These are phyloP conservation scores for Cladophialophora chaetospira DNA, from an alignment of 2,329 filamentous ascomycete species.

Conservation along the genomic window DNA sequence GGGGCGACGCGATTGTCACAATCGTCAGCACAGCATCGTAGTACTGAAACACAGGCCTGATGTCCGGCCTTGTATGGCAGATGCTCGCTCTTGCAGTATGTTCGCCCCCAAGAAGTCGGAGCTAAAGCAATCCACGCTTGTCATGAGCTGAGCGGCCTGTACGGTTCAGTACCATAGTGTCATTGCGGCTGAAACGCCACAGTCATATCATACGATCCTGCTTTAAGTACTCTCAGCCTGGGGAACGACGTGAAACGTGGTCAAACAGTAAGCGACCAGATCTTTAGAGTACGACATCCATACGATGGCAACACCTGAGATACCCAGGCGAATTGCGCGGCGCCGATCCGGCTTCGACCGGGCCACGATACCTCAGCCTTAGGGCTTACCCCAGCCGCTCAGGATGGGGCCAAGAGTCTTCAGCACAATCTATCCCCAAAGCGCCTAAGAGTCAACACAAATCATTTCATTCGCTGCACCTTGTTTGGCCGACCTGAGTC, in stretches of 20 bases:
- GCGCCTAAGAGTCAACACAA: not conserved
- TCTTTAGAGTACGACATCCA: too few relatives aligned
- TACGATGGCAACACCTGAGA: not conserved
- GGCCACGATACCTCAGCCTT: not conserved
- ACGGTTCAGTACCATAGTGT: not conserved
- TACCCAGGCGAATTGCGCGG: not conserved
- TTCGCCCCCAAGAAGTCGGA: not conserved
- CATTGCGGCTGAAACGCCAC: slow-evolving; percentile 7
- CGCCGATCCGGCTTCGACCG: not conserved
- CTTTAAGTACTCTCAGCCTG: not conserved
- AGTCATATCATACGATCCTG: not conserved
- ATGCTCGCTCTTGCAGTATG: not conserved
- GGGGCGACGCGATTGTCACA: not conserved
- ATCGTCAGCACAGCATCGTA: slow-evolving; percentile 1
- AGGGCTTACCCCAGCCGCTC: too few relatives aligned
- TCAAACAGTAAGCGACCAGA: not conserved
- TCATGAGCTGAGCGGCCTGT: not conserved
- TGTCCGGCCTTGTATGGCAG: not conserved
- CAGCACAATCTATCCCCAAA: not conserved
- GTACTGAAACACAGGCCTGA: not conserved
- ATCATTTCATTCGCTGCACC: too few relatives aligned
- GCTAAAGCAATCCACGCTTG: not conserved
- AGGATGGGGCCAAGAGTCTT: not conserved
- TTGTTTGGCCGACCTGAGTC: too few relatives aligned
- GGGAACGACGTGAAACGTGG: not conserved